Evolutionary conservation across 345 rosid species (phyloP).

Genomic region (Lepidium africanum): DNA sequence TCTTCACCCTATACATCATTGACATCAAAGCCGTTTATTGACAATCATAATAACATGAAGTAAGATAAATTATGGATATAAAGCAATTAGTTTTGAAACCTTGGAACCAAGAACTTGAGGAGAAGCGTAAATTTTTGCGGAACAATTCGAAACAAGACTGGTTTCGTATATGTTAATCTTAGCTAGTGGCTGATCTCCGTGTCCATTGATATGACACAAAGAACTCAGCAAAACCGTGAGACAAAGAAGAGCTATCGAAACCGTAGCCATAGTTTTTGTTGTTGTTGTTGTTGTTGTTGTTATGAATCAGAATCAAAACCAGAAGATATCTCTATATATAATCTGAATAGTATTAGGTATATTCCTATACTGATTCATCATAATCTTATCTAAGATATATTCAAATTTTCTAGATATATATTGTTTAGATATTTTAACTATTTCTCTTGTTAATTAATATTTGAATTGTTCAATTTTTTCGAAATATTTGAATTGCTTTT

Average conservation of each 20-base stretch:
- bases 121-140: slow-evolving; percentile 39
- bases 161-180: slow-evolving; percentile 48
- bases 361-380: no score
- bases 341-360: no score
- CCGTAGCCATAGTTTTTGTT: neutral
- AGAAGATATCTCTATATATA: neutral
- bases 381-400: no score
- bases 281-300: neutral
- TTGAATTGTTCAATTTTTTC: no score
- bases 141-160: slow-evolving; percentile 30
- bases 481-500: no score
- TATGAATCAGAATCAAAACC: neutral
- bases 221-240: slow-evolving; percentile 3
- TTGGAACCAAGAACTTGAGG: slow-evolving; percentile 49
- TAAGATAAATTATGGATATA: neutral
- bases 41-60: neutral
- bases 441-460: no score
- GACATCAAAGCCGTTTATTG: neutral
- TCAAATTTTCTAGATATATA: no score
- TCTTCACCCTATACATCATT: slow-evolving; percentile 57
- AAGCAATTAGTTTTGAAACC: neutral
- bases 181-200: slow-evolving; percentile 59
- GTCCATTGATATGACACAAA: slow-evolving; percentile 30
- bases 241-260: slow-evolving; percentile 9
- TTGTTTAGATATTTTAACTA: no score